These are phyloP conservation scores for Blastomyces parvus DNA, from an alignment of 2,329 filamentous ascomycete genomes.

Conservation along the genomic window DNA sequence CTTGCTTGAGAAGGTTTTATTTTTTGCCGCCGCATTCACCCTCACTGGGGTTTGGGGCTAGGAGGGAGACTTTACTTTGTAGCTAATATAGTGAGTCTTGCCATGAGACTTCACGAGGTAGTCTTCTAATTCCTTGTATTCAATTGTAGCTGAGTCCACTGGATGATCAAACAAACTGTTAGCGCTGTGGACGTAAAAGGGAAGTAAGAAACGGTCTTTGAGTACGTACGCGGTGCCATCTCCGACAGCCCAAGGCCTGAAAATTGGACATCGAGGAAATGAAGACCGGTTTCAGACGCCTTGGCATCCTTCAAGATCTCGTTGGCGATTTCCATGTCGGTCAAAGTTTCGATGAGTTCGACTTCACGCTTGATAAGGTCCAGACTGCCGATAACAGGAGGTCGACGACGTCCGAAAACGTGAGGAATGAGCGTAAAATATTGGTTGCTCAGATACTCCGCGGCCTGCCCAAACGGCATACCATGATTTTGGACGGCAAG, in stretches of 20 bases:
- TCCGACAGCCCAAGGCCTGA: constrained; percentile 61
- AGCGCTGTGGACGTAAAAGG: not conserved
- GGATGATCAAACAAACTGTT: not conserved
- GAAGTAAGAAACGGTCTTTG: not conserved
- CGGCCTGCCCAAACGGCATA: constrained; percentile 33
- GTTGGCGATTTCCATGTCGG: constrained; percentile 74
- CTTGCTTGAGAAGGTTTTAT: constrained; percentile 8
- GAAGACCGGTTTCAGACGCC: constrained; percentile 42
- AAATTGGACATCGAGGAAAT: constrained; percentile 65
- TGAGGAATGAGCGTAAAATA: constrained; percentile 81
- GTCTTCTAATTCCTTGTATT: constrained; percentile 55
- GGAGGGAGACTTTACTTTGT: constrained; percentile 19
- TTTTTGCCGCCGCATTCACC: constrained; percentile 3
- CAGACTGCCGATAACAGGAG: constrained; percentile 55
- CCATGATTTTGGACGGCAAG: constrained; percentile 35
- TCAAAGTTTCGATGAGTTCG: constrained; percentile 68
- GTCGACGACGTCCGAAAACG: constrained; percentile 62
- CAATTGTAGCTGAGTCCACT: constrained; percentile 48
- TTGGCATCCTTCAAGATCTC: constrained; percentile 64
- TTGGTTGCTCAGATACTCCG: constrained; percentile 59
- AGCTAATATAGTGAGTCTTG: constrained; percentile 50
- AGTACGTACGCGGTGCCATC: constrained; percentile 51
- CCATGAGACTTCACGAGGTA: constrained; percentile 63
- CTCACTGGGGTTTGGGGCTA: not conserved
- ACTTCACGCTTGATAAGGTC: constrained; percentile 62